phyloP scores from a whole-genome alignment of 768 basidiomycete species.

The Coprinopsis strossmayeri region DNA sequence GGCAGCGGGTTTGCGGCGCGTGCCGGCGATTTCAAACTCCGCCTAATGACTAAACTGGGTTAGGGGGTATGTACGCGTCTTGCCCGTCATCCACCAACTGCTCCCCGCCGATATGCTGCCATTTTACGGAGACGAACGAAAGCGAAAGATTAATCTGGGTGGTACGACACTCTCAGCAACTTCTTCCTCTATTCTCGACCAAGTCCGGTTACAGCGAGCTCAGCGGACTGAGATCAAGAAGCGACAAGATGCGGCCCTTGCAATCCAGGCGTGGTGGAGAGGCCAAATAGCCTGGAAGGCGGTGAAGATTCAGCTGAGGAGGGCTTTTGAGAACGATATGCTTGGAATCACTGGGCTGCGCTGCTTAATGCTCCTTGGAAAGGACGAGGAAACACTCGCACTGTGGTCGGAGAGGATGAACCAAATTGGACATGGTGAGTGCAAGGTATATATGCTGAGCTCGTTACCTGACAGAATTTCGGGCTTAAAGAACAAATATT shows the following conservation, averaged over 20 bases:
- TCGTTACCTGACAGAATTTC: slow-evolving; percentile 1
- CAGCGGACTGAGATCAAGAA: slow-evolving; percentile 52
- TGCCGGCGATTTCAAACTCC: too few species aligned
- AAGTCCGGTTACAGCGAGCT: slow-evolving; percentile 52
- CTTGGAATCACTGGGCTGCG: slow-evolving; percentile 50
- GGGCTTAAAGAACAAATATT: slow-evolving; percentile 31
- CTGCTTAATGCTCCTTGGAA: slow-evolving; percentile 57
- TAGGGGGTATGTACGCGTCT: too few species aligned
- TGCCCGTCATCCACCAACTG: too few species aligned
- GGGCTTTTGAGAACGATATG: slow-evolving; percentile 45
- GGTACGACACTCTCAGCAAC: slow-evolving; percentile 48
- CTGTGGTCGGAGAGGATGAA: slow-evolving; percentile 38
- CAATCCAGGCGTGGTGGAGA: slow-evolving; percentile 69
- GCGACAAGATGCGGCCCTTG: slow-evolving; percentile 50
- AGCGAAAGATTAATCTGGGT: slow-evolving; percentile 72
- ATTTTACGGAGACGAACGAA: slow-evolving; percentile 44
- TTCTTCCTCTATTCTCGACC: slow-evolving; percentile 51
- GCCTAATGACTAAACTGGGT: too few species aligned
- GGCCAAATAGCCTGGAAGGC: slow-evolving; percentile 35
- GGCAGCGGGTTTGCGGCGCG: too few species aligned
- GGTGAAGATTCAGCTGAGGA: slow-evolving; percentile 39
- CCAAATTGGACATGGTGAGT: slow-evolving; percentile 23
- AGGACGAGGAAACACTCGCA: slow-evolving; percentile 39
- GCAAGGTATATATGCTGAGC: too few species aligned
- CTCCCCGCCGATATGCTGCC: too few species aligned